phyloP scores from a whole-genome alignment of 1,139 yeast genomes.

The Taphrina pruni region DNA sequence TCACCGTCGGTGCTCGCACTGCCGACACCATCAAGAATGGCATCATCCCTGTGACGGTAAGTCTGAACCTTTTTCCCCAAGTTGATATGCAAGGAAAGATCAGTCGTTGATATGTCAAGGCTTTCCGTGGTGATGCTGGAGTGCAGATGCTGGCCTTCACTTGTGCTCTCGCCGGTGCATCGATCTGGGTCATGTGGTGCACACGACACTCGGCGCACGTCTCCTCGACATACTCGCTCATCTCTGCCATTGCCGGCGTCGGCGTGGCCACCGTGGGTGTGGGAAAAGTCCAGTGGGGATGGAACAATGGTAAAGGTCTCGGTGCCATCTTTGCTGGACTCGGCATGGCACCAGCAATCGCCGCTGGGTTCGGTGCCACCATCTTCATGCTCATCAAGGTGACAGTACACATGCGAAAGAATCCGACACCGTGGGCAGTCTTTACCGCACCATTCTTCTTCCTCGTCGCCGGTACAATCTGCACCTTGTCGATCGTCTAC shows the following conservation, averaged over 20 bases:
- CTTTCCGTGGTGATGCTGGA: conserved; percentile 57
- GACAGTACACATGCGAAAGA: conserved; percentile 65
- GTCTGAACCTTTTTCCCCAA: conserved; percentile 52
- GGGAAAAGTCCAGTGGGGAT: conserved; percentile 69
- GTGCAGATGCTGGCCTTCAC: conserved; percentile 77
- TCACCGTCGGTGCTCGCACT: conserved; percentile 71
- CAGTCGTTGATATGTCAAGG: conserved; percentile 48
- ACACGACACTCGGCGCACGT: conserved; percentile 75
- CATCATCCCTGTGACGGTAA: conserved; percentile 58
- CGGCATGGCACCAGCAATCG: conserved; percentile 78
- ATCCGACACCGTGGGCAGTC: conserved; percentile 63
- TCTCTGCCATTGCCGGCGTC: conserved; percentile 77
- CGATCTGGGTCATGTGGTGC: conserved; percentile 71
- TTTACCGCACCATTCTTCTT: conserved; percentile 66
- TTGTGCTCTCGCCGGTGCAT: conserved; percentile 77
- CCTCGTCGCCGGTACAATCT: conserved; percentile 64
- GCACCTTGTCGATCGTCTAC: conserved; percentile 68
- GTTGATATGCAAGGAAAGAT: background rate
- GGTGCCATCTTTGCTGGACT: conserved; percentile 77
- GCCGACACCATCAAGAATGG: conserved; percentile 70
- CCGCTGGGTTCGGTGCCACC: conserved; percentile 67
- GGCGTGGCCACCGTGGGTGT: conserved; percentile 75
- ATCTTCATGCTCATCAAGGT: conserved; percentile 67
- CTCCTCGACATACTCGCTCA: conserved; percentile 79
- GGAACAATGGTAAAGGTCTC: conserved; percentile 62